Conservation (phyloP, 2,329 filamentous ascomycete genomes). For the Neonectria magnoliae region DNA sequence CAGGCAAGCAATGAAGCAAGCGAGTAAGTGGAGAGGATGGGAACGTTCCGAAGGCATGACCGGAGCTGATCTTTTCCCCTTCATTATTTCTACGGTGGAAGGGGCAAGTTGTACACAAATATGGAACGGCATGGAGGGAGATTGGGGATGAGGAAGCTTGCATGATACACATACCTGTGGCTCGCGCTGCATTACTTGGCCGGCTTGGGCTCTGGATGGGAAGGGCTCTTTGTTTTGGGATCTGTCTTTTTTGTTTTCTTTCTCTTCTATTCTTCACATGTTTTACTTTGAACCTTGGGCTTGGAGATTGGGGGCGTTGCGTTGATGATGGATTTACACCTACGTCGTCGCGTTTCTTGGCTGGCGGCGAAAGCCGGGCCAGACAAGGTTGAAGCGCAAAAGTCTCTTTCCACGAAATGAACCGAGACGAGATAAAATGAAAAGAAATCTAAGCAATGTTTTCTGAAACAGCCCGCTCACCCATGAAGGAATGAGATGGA, state of each 20-base stretch:
- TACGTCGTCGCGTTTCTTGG: neutral
- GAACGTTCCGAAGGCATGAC: neutral
- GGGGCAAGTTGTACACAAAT: neutral
- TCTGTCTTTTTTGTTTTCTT: neutral
- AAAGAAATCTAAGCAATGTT: neutral
- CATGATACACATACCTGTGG: slow-evolving; percentile 35
- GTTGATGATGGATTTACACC: neutral
- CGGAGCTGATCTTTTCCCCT: neutral
- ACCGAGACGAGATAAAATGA: slow-evolving; percentile 4
- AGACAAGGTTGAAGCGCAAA: neutral
- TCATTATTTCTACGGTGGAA: neutral
- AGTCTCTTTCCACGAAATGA: slow-evolving; percentile 5
- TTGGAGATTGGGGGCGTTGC: neutral
- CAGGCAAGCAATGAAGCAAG: neutral
- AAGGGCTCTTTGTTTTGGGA: neutral
- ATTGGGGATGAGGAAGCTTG: slow-evolving; percentile 3
- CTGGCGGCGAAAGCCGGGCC: neutral
- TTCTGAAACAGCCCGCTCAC: slow-evolving; percentile 9
- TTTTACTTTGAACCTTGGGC: slow-evolving; percentile 7
- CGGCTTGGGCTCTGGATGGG: slow-evolving; percentile 7
- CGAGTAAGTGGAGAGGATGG: neutral
- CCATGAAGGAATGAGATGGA: neutral
- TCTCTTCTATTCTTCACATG: neutral
- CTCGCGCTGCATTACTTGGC: slow-evolving; percentile 32
- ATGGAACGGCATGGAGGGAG: neutral